Percentiles rank a stretch among this genome's conserved stretches.
Conservation (phyloP, 2,329 filamentous ascomycete genomes). For the Fusarium anthophilum region DNA sequence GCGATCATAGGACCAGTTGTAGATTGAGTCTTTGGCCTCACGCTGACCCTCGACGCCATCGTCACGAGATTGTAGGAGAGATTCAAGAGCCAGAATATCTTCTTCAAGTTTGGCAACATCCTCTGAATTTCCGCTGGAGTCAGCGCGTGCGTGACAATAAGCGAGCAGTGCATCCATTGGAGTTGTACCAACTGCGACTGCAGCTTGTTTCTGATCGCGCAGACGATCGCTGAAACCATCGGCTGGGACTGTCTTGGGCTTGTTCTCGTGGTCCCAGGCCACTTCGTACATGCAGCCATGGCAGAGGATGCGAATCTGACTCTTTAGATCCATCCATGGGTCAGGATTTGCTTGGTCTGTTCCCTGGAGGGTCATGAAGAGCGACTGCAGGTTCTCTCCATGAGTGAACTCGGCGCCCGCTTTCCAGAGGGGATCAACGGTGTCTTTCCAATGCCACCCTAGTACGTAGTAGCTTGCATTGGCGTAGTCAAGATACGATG, state of each 20-base stretch:
- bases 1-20: constrained; percentile 45
- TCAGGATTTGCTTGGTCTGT: neutral
- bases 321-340: constrained; percentile 25
- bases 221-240: constrained; percentile 38
- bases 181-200: constrained; percentile 48
- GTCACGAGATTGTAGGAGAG: constrained; percentile 43
- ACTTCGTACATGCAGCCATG: constrained; percentile 53
- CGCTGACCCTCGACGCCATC: constrained; percentile 47
- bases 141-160: constrained; percentile 43
- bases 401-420: neutral
- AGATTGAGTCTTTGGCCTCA: constrained; percentile 43
- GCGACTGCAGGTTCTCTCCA: constrained; percentile 21
- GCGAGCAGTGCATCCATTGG: constrained; percentile 51
- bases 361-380: constrained; percentile 37
- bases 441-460: constrained; percentile 49
- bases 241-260: constrained; percentile 45
- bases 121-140: neutral
- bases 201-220: constrained; percentile 34
- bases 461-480: constrained; percentile 51
- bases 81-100: constrained; percentile 42
- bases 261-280: constrained; percentile 43
- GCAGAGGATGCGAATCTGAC: constrained; percentile 37
- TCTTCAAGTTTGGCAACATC: constrained; percentile 38
- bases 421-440: constrained; percentile 34
- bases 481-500: constrained; percentile 39